These are phyloP conservation scores for Mucuna pruriens DNA, from an alignment of 306 rosid genomes.

Conservation along the genomic window DNA sequence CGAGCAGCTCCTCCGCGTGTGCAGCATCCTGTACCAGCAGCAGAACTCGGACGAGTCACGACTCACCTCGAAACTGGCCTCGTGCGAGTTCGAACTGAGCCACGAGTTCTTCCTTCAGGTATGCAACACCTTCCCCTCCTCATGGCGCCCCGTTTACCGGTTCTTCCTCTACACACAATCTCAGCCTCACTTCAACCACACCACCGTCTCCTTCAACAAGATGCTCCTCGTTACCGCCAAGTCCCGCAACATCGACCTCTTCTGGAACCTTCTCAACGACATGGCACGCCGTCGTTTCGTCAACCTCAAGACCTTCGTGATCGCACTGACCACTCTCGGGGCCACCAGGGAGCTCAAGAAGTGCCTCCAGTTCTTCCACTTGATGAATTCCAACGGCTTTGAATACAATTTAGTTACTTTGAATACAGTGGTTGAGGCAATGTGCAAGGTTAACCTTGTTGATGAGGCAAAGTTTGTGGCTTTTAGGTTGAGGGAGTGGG, in stretches of 20 bases:
- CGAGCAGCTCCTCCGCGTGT: slow-evolving; percentile 64
- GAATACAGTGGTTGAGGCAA: slow-evolving; percentile 57
- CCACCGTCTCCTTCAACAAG: slow-evolving; percentile 68
- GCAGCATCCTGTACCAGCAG: slow-evolving; percentile 80
- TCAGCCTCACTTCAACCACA: slow-evolving; percentile 56
- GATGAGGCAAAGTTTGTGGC: slow-evolving; percentile 69
- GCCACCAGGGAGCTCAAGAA: slow-evolving; percentile 68
- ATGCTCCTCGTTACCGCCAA: slow-evolving; percentile 52
- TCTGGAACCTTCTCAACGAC: slow-evolving; percentile 60
- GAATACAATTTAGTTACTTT: slow-evolving; percentile 56
- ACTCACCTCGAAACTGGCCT: slow-evolving; percentile 63
- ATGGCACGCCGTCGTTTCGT: slow-evolving; percentile 57
- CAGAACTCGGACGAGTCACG: slow-evolving; percentile 71
- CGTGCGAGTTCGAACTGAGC: slow-evolving; percentile 61
- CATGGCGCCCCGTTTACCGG: slow-evolving; percentile 80
- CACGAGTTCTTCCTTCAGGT: slow-evolving; percentile 92
- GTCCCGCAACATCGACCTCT: slow-evolving; percentile 67
- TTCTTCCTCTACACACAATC: slow-evolving; percentile 58
- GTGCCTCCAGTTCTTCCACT: slow-evolving; percentile 72
- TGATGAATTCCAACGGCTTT: slow-evolving; percentile 63
- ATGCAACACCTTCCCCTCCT: slow-evolving; percentile 77
- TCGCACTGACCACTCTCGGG: slow-evolving; percentile 64
- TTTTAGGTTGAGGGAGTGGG: slow-evolving; percentile 64
- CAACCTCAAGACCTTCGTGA: slow-evolving; percentile 52
- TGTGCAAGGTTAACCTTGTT: slow-evolving; percentile 67